phyloP scores from a whole-genome alignment of 1,139 yeast species.

The Yamadazyma epiphylla region DNA sequence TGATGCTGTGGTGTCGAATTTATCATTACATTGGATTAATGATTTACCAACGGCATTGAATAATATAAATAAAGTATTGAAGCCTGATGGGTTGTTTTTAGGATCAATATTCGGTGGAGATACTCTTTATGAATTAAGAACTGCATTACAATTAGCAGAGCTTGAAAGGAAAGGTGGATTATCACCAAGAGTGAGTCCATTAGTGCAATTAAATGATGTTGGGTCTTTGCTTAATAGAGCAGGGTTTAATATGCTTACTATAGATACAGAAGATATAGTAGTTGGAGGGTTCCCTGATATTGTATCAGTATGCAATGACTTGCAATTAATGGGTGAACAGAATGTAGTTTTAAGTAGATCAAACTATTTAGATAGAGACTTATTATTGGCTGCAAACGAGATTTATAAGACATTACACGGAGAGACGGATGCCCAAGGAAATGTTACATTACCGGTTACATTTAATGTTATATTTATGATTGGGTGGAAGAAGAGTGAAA shows the following conservation, averaged over 20 bases:
- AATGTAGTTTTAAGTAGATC: constrained; percentile 64
- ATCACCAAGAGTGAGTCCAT: constrained; percentile 76
- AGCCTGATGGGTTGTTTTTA: constrained; percentile 81
- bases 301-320: constrained; percentile 61
- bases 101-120: constrained; percentile 87
- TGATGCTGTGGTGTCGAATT: constrained; percentile 72
- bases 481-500: constrained; percentile 78
- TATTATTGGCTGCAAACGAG: constrained; percentile 70
- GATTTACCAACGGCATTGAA: constrained; percentile 65
- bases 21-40: constrained; percentile 82
- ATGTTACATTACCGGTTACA: constrained; percentile 53
- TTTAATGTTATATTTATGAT: constrained; percentile 77
- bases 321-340: constrained; percentile 83
- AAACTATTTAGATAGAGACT: constrained; percentile 56
- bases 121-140: constrained; percentile 74
- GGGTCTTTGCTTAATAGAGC: constrained; percentile 72
- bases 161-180: constrained; percentile 76
- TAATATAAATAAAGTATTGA: constrained; percentile 57
- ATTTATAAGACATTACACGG: constrained; percentile 74
- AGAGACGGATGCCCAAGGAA: constrained; percentile 45
- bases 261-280: constrained; percentile 80
- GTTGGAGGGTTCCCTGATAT: constrained; percentile 79
- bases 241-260: constrained; percentile 74
- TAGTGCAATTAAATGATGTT: constrained; percentile 74
- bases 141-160: constrained; percentile 79